Evolutionary conservation across 306 rosid species (phyloP), one percentile per base, ranked within the genome.

Genomic region (Sechiopsis laciniata): DNA sequence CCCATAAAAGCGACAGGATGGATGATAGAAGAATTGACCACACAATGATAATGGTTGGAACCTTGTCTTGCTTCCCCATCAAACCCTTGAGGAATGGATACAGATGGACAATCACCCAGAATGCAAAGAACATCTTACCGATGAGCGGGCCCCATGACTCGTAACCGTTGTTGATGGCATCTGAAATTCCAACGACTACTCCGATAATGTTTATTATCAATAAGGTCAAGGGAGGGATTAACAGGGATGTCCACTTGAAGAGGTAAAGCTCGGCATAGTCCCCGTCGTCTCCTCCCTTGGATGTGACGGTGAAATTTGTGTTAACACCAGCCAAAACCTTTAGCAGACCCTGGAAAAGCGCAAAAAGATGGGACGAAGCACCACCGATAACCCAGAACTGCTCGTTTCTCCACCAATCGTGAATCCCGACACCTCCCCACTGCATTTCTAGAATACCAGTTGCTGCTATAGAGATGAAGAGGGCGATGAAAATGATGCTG

Each of bases 331-430:
- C 97, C 75, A 92, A 82, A 68, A 92, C 95, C 83, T 90, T 88
- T n/a, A 92, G 97, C 83, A 90, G 80, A 67, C 97, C 97, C 37
- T 92, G 97, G 79, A 88, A 79, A 77, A 92, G 90, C 3, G 97
- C 97, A 22, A 87, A 92, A 32, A 92, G 79, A 72, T 92, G 96
- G 2, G 97, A 87, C 8, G 97, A 92, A 19, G 82, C 88, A 32
- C 96, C 96, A 3, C 97, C 97, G 21, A 90, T 92, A 61, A 92
- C 97, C 97, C 97, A 92, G 60, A 92, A 92, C 65, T 92, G 97
- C 68, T 92, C 97, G 40, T 92, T 92, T 74, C 96, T 90, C 97
- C 97, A 92, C 97, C 95, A 90, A 74, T 90, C 97, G 8, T 92
- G 95, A 10, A 92, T 90, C 61, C 95, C 96, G 9, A 92, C 95